A percentile compares a stretch with the other conserved stretches of the same genome.
These are phyloP conservation scores for Amorphotheca resinae DNA, from an alignment of 495 filamentous ascomycete genomes.

Conservation along the genomic window DNA sequence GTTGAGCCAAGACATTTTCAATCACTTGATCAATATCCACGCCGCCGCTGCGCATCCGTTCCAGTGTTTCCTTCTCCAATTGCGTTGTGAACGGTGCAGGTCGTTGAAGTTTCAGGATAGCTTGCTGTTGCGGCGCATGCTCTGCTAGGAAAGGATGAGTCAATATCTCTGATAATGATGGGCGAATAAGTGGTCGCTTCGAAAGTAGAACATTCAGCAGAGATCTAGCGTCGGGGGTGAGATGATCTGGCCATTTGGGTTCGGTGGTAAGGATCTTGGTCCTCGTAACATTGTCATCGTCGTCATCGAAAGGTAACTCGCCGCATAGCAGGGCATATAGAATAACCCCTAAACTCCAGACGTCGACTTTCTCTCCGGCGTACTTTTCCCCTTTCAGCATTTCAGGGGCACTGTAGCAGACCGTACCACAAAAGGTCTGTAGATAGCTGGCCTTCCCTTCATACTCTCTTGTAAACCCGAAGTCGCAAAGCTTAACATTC, in stretches of 20 bases:
- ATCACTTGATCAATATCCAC: constrained; percentile 92
- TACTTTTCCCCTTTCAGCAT: constrained; percentile 99
- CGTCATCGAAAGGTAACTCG: constrained; percentile 93
- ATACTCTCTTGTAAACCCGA: constrained; percentile 96
- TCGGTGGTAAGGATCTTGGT: constrained; percentile 72
- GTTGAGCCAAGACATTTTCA: constrained; percentile 80
- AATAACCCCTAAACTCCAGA: constrained; percentile 96
- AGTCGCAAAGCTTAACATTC: constrained; percentile 98
- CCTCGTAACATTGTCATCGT: constrained; percentile 77
- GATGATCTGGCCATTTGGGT: constrained; percentile 68
- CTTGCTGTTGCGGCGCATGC: constrained; percentile 77
- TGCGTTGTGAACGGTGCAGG: constrained; percentile 78
- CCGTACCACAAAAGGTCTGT: constrained; percentile 94
- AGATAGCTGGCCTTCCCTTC: constrained; percentile 89
- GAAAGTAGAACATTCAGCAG: constrained; percentile 69
- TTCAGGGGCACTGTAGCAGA: constrained; percentile 95
- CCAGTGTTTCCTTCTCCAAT: constrained; percentile 79
- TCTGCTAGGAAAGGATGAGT: constrained; percentile 83
- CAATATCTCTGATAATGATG: constrained; percentile 76
- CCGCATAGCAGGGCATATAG: constrained; percentile 85
- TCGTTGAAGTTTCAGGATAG: constrained; percentile 73
- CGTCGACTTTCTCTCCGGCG: constrained; percentile 91
- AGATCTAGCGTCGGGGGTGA: constrained; percentile 63
- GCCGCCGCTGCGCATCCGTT: constrained; percentile 89
- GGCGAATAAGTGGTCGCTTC: constrained; percentile 76